Conservation (phyloP, 179 eudicot species). For the Silene noctiflora region DNA sequence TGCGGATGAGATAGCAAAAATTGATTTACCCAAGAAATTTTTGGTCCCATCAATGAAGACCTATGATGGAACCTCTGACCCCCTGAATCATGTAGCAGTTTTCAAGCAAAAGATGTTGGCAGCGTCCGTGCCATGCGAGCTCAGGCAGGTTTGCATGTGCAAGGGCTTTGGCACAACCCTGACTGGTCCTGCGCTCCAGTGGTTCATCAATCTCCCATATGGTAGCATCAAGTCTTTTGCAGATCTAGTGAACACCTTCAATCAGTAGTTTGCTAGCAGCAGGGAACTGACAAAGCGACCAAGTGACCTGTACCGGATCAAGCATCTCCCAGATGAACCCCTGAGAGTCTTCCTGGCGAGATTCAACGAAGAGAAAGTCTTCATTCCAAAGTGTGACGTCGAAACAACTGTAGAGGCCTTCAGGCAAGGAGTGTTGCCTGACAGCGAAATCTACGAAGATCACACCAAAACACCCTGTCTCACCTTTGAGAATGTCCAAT, state of each 20-base stretch:
- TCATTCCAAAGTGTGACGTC: not conserved
- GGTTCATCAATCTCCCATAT: not conserved
- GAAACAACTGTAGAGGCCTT: not conserved
- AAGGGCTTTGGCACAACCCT: not conserved
- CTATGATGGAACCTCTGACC: no score
- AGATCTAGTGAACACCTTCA: not conserved
- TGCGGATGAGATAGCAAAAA: no score
- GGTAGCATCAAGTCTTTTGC: not conserved
- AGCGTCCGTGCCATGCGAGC: not conserved
- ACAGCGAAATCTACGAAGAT: no score
- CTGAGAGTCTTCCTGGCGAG: no score
- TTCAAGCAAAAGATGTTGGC: not conserved
- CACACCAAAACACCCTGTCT: no score
- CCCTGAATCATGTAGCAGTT: no score
- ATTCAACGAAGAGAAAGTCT: not conserved
- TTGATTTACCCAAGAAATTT: no score
- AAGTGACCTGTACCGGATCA: not conserved
- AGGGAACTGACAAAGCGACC: not conserved
- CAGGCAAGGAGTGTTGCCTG: no score
- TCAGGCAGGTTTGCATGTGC: not conserved
- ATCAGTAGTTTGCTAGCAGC: not conserved
- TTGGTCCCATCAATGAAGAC: not conserved
- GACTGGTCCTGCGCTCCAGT: not conserved
- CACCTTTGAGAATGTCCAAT: no score
- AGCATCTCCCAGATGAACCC: no score